Evolutionary conservation across 768 basidiomycete species (phyloP).

Genomic region (Amanita rubescens): DNA sequence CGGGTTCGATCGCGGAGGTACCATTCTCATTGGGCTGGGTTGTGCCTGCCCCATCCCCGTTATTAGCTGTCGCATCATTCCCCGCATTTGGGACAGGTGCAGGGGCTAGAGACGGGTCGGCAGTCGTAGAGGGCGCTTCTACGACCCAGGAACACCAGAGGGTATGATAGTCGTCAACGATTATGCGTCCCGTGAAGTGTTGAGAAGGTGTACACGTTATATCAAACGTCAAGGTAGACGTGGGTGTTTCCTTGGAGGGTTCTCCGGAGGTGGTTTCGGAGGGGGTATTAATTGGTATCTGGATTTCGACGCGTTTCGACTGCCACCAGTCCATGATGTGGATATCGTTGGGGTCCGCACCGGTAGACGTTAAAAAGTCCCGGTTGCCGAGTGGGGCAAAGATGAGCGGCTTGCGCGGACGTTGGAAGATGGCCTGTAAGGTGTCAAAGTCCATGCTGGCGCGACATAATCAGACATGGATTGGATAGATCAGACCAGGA

Average conservation of each 20-base stretch:
- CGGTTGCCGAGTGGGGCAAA: constrained; percentile 54
- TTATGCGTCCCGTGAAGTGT: constrained; percentile 48
- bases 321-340: constrained; percentile 67
- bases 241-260: background rate
- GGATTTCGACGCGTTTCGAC: constrained; percentile 29
- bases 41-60: too few relatives aligned
- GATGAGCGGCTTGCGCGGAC: constrained; percentile 36
- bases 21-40: constrained; percentile 31
- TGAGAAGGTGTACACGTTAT: constrained; percentile 59
- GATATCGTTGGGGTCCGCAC: constrained; percentile 30
- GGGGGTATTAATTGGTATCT: constrained; percentile 10
- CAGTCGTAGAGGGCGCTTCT: constrained; percentile 18
- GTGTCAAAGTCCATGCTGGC: constrained; percentile 38
- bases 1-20: constrained; percentile 12
- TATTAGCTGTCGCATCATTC: too few relatives aligned
- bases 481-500: background rate
- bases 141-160: constrained; percentile 67
- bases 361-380: constrained; percentile 30
- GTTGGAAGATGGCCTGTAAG: constrained; percentile 28
- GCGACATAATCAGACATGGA: background rate
- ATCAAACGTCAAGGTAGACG: constrained; percentile 24
- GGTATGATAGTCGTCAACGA: constrained; percentile 45
- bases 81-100: too few relatives aligned
- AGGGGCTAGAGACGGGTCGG: background rate
- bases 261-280: background rate